A percentile compares a stretch with the other conserved stretches of the same genome.
These are phyloP conservation scores for Dentipellis sp. DNA, from an alignment of 768 basidiomycete genomes.

Conservation along the genomic window DNA sequence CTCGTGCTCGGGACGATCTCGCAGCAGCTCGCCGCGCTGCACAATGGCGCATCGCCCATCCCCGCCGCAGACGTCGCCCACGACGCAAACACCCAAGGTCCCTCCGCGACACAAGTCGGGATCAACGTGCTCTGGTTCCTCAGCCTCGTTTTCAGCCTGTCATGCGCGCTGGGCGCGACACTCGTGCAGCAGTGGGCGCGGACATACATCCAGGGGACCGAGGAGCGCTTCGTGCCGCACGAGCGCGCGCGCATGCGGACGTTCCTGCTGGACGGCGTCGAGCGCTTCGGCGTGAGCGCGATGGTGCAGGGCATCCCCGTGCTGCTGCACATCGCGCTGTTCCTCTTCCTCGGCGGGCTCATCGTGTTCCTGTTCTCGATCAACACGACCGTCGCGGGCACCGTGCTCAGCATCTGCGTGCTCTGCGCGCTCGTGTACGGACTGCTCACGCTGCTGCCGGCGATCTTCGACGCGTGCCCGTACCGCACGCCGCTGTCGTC, in stretches of 20 bases:
- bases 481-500: slow-evolving; percentile 11
- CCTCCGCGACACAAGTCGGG: not conserved
- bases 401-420: slow-evolving; percentile 3
- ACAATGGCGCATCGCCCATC: not conserved
- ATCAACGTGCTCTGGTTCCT: slow-evolving; percentile 9
- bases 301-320: slow-evolving; percentile 4
- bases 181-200: slow-evolving; percentile 9
- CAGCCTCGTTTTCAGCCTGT: slow-evolving; percentile 5
- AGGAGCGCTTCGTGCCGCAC: slow-evolving; percentile 2
- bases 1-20: not conserved
- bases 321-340: slow-evolving; percentile 7
- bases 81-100: not conserved
- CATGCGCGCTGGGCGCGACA: slow-evolving; percentile 8
- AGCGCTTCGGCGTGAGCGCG: slow-evolving; percentile 2
- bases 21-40: not conserved
- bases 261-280: slow-evolving; percentile 4
- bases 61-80: not conserved
- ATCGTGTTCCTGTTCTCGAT: slow-evolving; percentile 10
- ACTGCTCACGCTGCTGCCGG: slow-evolving; percentile 5
- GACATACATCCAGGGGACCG: slow-evolving; percentile 4
- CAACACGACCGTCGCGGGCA: slow-evolving; percentile 2
- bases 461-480: slow-evolving; percentile 7
- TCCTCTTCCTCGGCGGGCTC: slow-evolving; percentile 13
- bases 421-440: not conserved
- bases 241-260: slow-evolving; percentile 3